Base-by-base conservation (phyloP, 208 protist genomes). In the Kentomonas sorsogonicus region DNA sequence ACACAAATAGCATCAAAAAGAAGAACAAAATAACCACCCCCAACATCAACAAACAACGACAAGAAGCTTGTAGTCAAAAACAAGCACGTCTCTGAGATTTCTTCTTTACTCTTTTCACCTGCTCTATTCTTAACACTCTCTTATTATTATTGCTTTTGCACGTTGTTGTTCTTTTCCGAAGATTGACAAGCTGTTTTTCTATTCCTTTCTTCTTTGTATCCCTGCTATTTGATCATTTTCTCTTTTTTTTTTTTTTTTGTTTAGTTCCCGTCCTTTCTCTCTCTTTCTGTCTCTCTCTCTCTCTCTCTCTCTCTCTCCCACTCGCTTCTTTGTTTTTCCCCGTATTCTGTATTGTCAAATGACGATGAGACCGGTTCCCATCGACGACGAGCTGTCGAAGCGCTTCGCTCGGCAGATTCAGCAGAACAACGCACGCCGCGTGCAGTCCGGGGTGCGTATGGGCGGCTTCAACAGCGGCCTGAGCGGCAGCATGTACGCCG, bases 401-500 rank as follows among this genome's bases (percentile, higher is more conserved):
- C n/a, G n/a, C n/a, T 5, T 36, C 33, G 7, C 33, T 36, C 33
- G 7, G 5, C 5, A 5, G 33, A 15, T 36, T 36, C 33, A 36
- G 33, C 11, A 11, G 33, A 36, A 5, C 33, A 36, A 11, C 33
- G 5, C 7, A 36, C 11, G 33, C 33, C 33, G 5, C 33, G 33
- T 36, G 33, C 7, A n/a, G n/a, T n/a, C n/a, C n/a, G n/a, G n/a
- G n/a, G n/a, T n/a, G n/a, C n/a, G n/a, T n/a, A n/a, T n/a, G n/a
- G n/a, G n/a, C 18, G 74, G 79, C 55, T 71, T 52, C 55, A 22
- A 68, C 54, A 68, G 65, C 51, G 63, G 80, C 38, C 45, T 44
- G 23, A 73, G 76, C n/a, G 75, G 75, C 43, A 75, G 62, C 41
- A 50, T 83, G 31, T 83, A 79, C 50, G 72, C 65, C 34, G 53